phyloP scores from a whole-genome alignment of 164 flowering plant species.

The Paratinospora sagittata region DNA sequence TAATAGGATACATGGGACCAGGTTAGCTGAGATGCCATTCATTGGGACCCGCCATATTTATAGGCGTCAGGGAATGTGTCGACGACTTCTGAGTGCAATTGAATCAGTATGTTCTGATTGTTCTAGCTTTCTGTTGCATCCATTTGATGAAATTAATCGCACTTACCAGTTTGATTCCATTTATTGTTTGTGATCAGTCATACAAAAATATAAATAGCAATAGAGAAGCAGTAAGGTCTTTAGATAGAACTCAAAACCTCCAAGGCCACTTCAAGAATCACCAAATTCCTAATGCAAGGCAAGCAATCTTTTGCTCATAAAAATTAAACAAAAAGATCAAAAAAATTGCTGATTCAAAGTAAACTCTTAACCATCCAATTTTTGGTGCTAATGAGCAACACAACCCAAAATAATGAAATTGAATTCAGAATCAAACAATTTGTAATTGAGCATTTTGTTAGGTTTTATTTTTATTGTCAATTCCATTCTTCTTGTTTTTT shows the following conservation, averaged over 20 bases:
- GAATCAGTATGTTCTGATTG: conserved; percentile 46
- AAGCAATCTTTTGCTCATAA: no score
- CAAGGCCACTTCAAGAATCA: no score
- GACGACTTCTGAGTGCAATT: conserved; percentile 71
- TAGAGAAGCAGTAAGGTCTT: neutral
- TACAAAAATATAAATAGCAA: neutral
- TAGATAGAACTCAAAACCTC: neutral
- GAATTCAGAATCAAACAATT: no score
- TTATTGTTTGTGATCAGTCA: neutral
- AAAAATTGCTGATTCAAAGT: no score
- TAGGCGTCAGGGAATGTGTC: conserved; percentile 98
- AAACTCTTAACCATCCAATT: no score
- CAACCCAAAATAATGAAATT: no score
- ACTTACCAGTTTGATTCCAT: neutral
- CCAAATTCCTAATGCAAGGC: no score
- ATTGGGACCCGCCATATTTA: conserved; percentile 91
- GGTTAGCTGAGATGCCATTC: conserved; percentile 96
- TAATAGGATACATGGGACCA: conserved; percentile 80
- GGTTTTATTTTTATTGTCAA: no score
- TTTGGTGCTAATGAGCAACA: no score
- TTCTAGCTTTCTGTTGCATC: neutral
- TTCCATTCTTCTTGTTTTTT: no score
- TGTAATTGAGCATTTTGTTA: no score
- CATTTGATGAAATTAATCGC: neutral
- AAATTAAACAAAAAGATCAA: no score